Conservation (phyloP, 108 stramenopile species). For the Nitzschia sp. region DNA sequence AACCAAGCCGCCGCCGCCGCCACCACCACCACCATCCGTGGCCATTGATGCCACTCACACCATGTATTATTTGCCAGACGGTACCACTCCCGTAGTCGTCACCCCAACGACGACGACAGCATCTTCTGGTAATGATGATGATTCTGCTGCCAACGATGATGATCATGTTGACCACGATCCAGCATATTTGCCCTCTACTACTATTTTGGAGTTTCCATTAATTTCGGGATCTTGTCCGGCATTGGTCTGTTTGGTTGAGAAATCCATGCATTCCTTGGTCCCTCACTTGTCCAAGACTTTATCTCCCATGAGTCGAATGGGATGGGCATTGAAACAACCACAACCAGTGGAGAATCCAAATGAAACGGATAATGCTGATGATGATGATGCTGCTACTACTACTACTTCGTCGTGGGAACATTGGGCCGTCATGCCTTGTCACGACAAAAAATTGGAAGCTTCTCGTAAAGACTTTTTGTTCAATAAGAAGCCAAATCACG, state of each 20-base stretch:
- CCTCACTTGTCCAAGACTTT: conserved; percentile 84
- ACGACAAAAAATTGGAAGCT: conserved; percentile 99
- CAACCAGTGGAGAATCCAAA: not conserved
- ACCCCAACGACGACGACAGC: not conserved
- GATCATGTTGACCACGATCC: not conserved
- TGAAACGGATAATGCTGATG: not conserved
- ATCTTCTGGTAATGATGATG: not conserved
- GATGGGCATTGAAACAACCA: conserved; percentile 24
- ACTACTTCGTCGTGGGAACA: conserved; percentile 22
- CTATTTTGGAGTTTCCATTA: conserved; percentile 57
- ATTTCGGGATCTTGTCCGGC: conserved; percentile 96
- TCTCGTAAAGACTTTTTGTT: conserved; percentile 81
- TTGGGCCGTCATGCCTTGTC: conserved; percentile 95
- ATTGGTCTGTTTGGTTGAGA: conserved; percentile 98
- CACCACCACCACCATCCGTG: conserved; percentile 23
- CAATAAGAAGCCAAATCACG: not conserved
- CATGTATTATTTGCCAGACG: conserved; percentile 31
- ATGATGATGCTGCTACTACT: no score
- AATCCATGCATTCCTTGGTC: conserved; percentile 78
- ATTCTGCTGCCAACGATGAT: no score
- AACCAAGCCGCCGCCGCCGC: conserved; percentile 7
- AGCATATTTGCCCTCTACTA: conserved; percentile 7
- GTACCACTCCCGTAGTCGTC: conserved; percentile 19
- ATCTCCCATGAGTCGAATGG: conserved; percentile 70
- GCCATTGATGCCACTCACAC: conserved; percentile 30